A percentile compares a stretch with the other conserved stretches of the same genome.
phyloP scores from a whole-genome alignment of 129 eudicot genomes.

The Arctium lappa region DNA sequence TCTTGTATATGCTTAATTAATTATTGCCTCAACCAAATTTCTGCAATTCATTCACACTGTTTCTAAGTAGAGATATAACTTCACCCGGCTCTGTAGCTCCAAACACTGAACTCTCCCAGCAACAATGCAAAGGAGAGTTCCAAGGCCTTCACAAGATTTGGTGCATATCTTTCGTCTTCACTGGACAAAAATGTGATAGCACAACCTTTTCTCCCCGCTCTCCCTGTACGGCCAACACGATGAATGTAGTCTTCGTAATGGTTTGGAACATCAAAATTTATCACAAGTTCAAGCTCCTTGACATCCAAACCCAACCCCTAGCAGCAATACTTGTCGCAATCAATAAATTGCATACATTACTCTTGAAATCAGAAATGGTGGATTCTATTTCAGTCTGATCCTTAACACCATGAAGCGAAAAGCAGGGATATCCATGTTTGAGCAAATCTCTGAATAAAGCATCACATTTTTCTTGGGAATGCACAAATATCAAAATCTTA shows the following conservation, averaged over 20 bases:
- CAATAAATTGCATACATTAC: constrained; percentile 67
- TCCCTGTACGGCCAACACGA: constrained; percentile 79
- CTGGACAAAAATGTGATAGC: constrained; percentile 63
- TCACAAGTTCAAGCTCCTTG: constrained; percentile 72
- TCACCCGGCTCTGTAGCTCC: constrained; percentile 85
- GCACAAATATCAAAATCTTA: constrained; percentile 69
- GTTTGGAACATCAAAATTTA: constrained; percentile 70
- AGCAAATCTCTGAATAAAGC: constrained; percentile 57
- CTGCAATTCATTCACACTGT: constrained; percentile 49
- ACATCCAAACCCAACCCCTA: constrained; percentile 79
- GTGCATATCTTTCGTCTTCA: constrained; percentile 68
- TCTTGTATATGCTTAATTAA: background rate
- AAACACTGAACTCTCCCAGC: constrained; percentile 89
- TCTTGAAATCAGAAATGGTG: constrained; percentile 70
- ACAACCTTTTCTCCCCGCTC: constrained; percentile 73
- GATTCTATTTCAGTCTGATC: constrained; percentile 84
- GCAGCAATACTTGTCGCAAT: constrained; percentile 81
- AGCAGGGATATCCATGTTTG: constrained; percentile 71
- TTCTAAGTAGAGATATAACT: constrained; percentile 65
- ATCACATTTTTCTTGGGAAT: constrained; percentile 76
- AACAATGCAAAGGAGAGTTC: constrained; percentile 73
- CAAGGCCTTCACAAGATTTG: constrained; percentile 73
- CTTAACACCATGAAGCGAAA: constrained; percentile 74
- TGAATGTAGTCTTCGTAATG: constrained; percentile 84
- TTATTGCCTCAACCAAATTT: background rate